Evolutionary conservation across 495 filamentous ascomycete genomes (phyloP).

Genomic region (Xylaria sp.): DNA sequence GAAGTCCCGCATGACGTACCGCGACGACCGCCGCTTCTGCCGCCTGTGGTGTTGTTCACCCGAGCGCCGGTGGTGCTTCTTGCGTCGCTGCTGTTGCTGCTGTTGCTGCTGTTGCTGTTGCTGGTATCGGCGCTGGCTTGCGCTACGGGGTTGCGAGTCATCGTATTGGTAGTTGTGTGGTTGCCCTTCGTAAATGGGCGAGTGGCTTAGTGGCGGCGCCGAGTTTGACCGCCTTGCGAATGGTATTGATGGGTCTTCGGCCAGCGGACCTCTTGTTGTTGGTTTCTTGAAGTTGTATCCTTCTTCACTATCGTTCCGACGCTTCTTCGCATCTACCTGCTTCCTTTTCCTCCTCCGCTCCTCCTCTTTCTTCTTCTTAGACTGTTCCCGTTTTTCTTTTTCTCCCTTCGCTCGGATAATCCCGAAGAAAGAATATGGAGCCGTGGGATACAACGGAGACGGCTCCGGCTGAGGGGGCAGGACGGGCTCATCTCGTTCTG

Average conservation of each 20-base stretch:
- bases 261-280: background rate
- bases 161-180: background rate
- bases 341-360: slow-evolving; percentile 6
- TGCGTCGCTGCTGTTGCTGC: slow-evolving; percentile 14
- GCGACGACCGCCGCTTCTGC: slow-evolving; percentile 6
- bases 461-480: slow-evolving; percentile 14
- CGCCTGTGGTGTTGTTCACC: slow-evolving; percentile 12
- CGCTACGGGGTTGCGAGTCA: background rate
- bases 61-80: slow-evolving; percentile 20
- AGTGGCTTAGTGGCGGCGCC: background rate
- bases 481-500: slow-evolving; percentile 12
- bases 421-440: background rate
- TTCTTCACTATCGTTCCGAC: background rate
- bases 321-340: background rate
- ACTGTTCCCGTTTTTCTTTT: slow-evolving; percentile 3
- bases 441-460: background rate
- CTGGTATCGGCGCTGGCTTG: slow-evolving; percentile 3
- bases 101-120: background rate
- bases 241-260: background rate
- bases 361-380: background rate
- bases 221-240: background rate
- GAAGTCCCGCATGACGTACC: slow-evolving; percentile 5
- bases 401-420: slow-evolving; percentile 19
- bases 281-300: background rate
- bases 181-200: background rate